phyloP scores from a whole-genome alignment of 2,329 filamentous ascomycete genomes.

The Rasamsonia emersonii region DNA sequence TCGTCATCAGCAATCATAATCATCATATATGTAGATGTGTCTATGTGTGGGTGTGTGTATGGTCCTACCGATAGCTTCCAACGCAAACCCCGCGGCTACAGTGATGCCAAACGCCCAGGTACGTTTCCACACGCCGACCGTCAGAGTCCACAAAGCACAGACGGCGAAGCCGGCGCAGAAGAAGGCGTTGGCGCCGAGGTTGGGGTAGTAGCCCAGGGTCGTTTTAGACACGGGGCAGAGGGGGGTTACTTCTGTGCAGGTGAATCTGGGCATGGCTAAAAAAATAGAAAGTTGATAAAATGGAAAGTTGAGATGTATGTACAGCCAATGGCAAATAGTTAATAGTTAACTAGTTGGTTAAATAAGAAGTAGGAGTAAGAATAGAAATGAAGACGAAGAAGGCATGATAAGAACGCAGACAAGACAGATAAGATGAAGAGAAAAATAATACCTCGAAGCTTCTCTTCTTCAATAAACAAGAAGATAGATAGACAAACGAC shows the following conservation, averaged over 20 bases:
- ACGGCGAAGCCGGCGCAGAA: constrained; percentile 40
- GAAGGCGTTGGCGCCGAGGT: constrained; percentile 36
- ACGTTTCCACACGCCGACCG: constrained; percentile 37
- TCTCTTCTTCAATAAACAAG: too few species aligned
- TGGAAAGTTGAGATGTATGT: too few species aligned
- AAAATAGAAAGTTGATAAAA: too few species aligned
- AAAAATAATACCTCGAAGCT: too few species aligned
- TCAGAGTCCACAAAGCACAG: constrained; percentile 36
- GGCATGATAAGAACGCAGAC: too few species aligned
- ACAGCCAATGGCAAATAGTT: too few species aligned
- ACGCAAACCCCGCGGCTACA: constrained; percentile 35
- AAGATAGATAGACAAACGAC: too few species aligned
- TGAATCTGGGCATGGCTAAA: too few species aligned
- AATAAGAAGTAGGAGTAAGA: too few species aligned
- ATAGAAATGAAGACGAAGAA: too few species aligned
- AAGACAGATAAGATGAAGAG: too few species aligned
- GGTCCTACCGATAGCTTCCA: constrained; percentile 33
- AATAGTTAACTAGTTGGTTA: too few species aligned
- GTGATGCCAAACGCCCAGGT: constrained; percentile 45
- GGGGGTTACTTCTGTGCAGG: constrained; percentile 21
- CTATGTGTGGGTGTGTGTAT: neutral
- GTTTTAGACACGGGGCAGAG: constrained; percentile 32
- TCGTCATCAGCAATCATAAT: neutral
- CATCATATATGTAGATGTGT: neutral
- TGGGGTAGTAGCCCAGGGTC: constrained; percentile 42